Evolutionary conservation across 73 alveolate genomes (phyloP), one percentile per base, ranked within the genome.

Genomic region (Diophrys appendiculata): DNA sequence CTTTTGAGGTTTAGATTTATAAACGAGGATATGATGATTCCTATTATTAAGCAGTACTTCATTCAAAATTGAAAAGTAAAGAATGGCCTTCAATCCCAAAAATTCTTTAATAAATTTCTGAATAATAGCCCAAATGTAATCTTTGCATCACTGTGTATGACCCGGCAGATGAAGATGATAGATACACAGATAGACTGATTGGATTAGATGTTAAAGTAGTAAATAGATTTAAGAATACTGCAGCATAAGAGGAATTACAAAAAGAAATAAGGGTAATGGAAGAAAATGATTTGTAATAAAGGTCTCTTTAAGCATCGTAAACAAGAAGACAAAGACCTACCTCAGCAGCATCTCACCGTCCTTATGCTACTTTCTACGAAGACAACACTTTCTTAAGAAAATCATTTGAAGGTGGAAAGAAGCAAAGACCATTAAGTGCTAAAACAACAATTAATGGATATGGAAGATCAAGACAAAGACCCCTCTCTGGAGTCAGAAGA

Each of bases 1-100:
- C 91, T 0, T 83, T 83, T 31, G 91, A 83, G 33, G 70, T 83
- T 24, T 55, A 69, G 34, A 14, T 83, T 18, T 43, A 18, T 18
- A 43, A 43, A 43, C n/a, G 30, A 34, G 28, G 31, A 56, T 67
- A 65, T 27, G 33, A 25, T 72, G 25, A 79, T 73, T 0, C 65
- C 18, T 23, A 35, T 64, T 2, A 31, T 5, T 25, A 53, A 33
- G 69, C 35, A 0, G 26, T 76, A 31, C 22, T 70, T 52, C 79
- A 43, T 60, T 76, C 87, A 1, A 83, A 83, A 68, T 65, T 83
- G 13, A 68, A 60, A 29, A 33, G 82, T 0, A 74, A 71, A 32
- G 25, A 28, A 33, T 83, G 91, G 86, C 91, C 91, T 5, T 33
- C 27, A 0, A 43, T 83, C 23, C 54, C 65, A 8, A 43, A 55